phyloP scores from a whole-genome alignment of 371 early-diverging fungal species.

The Conidiobolus incongruus region DNA sequence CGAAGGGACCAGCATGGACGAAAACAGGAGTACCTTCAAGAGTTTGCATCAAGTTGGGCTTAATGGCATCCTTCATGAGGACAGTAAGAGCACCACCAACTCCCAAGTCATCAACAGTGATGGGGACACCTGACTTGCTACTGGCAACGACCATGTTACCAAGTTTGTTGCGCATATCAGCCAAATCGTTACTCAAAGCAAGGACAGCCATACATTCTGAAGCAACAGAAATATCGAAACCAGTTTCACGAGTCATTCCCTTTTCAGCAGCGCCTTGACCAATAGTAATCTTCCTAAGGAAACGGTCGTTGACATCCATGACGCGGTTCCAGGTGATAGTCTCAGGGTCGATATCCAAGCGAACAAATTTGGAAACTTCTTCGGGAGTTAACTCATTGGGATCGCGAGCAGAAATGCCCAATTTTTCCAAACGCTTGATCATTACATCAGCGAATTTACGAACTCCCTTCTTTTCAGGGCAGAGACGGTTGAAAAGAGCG shows the following conservation, averaged over 20 bases:
- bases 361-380: conserved; percentile 52
- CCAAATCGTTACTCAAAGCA: conserved; percentile 64
- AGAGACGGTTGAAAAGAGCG: conserved; percentile 72
- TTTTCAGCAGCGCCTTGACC: conserved; percentile 73
- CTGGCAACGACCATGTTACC: conserved; percentile 87
- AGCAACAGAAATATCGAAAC: conserved; percentile 93
- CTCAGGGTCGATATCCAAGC: conserved; percentile 76
- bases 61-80: conserved; percentile 93
- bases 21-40: conserved; percentile 95
- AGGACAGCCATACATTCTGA: conserved; percentile 94
- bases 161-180: conserved; percentile 67
- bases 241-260: conserved; percentile 66
- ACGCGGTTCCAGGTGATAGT: conserved; percentile 92
- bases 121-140: conserved; percentile 52
- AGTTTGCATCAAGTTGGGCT: conserved; percentile 94
- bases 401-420: conserved; percentile 59
- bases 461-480: conserved; percentile 66
- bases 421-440: conserved; percentile 52
- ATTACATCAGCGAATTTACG: conserved; percentile 62
- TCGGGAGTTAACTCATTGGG: conserved; percentile 58
- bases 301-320: conserved; percentile 86
- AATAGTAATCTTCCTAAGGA: conserved; percentile 70
- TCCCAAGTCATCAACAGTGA: conserved; percentile 90
- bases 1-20: conserved; percentile 95
- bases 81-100: conserved; percentile 87